Percentiles rank a stretch among this genome's conserved stretches.
Evolutionary conservation across 2,329 filamentous ascomycete species (phyloP).

Genomic region (Rhexocercosporidium sp.): DNA sequence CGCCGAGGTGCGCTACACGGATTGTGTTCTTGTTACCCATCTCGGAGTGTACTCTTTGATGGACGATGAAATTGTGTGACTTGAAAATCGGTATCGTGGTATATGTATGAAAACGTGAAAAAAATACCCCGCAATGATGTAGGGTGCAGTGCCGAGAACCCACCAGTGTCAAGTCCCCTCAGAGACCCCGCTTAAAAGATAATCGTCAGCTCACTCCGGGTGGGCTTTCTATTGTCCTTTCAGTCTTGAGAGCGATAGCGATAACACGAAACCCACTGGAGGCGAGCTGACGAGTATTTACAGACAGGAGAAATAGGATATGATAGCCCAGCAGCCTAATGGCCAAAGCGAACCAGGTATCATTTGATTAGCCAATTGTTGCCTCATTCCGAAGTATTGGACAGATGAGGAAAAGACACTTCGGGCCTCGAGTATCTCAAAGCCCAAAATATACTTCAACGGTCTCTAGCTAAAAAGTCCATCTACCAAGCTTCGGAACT

Average conservation of each 20-base stretch:
- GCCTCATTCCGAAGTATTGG: too few species aligned
- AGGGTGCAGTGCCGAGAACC: neutral
- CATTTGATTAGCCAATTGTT: too few species aligned
- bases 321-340: neutral
- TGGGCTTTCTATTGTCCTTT: too few species aligned
- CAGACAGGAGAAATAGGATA: neutral
- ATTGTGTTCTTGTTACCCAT: slow-evolving; percentile 45
- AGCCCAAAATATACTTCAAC: too few species aligned
- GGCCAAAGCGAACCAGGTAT: neutral
- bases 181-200: neutral
- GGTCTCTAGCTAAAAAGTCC: too few species aligned
- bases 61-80: neutral
- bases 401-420: too few species aligned
- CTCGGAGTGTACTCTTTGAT: neutral
- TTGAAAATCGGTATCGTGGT: neutral
- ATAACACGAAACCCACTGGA: too few species aligned
- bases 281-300: too few species aligned
- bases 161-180: neutral
- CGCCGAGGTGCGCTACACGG: slow-evolving; percentile 53
- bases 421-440: too few species aligned
- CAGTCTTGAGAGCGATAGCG: too few species aligned
- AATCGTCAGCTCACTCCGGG: too few species aligned
- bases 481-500: too few species aligned
- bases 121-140: neutral
- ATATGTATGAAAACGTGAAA: neutral